phyloP scores from a whole-genome alignment of 345 rosid species.

The Arabidopsis thaliana region DNA sequence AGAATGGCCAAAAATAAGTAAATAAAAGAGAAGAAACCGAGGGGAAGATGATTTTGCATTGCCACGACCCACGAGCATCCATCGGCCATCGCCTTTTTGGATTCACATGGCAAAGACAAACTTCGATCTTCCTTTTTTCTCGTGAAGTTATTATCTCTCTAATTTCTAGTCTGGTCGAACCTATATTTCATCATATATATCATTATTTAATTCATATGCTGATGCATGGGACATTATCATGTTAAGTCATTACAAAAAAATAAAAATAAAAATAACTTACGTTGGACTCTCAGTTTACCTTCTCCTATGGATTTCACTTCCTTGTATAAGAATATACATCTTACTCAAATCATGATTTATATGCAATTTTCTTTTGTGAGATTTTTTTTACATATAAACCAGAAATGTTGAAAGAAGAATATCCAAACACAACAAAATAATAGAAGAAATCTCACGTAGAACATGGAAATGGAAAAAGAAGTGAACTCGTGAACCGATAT shows the following conservation, averaged over 20 bases:
- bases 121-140: conserved; percentile 26
- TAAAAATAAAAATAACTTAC: background rate
- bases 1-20: no score
- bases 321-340: background rate
- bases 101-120: conserved; percentile 38
- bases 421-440: background rate
- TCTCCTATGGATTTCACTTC: background rate
- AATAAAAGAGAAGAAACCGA: background rate
- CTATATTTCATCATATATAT: conserved; percentile 28
- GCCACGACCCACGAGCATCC: conserved; percentile 28
- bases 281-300: background rate
- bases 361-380: no score
- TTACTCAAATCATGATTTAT: background rate
- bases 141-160: conserved; percentile 26
- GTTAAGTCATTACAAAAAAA: background rate
- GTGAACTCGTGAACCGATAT: conserved; percentile 27
- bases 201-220: conserved; percentile 24
- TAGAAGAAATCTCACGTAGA: background rate
- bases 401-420: background rate
- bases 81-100: conserved; percentile 21
- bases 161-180: conserved; percentile 6
- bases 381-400: background rate
- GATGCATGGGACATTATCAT: conserved; percentile 2
- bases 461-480: conserved; percentile 9
- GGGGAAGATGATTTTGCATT: background rate